Conservation (phyloP, 805 yeast genomes). For the Kregervanrija fluxuum region DNA sequence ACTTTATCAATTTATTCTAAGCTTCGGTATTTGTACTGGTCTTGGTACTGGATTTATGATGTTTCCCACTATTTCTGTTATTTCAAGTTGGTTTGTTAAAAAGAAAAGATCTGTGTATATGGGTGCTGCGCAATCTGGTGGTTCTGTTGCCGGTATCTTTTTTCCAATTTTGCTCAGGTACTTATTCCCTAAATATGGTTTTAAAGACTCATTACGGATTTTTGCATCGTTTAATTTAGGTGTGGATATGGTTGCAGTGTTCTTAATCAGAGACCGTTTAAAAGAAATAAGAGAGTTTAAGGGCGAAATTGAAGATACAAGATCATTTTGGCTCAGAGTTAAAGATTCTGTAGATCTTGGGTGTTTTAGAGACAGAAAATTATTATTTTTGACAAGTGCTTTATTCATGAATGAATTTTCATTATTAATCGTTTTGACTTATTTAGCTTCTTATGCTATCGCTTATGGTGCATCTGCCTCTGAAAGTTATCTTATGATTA, state of each 20-base stretch:
- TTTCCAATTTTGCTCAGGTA: conserved; percentile 46
- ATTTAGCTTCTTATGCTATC: conserved; percentile 46
- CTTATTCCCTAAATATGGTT: conserved; percentile 42
- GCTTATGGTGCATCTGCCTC: conserved; percentile 38
- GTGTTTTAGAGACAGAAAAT: conserved; percentile 35
- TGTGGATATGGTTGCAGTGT: conserved; percentile 29
- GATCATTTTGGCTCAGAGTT: conserved; percentile 13
- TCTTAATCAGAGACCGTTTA: conserved; percentile 37
- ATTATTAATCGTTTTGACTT: conserved; percentile 40
- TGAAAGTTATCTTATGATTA: conserved; percentile 39
- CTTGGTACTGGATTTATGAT: conserved; percentile 53
- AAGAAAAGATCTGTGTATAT: conserved; percentile 49
- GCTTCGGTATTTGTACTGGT: conserved; percentile 52
- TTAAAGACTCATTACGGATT: conserved; percentile 49
- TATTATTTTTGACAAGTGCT: conserved; percentile 30
- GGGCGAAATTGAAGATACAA: conserved; percentile 16
- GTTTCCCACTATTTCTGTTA: conserved; percentile 54
- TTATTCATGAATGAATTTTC: conserved; percentile 42
- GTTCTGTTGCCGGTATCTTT: conserved; percentile 45
- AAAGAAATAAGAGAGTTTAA: conserved; percentile 16
- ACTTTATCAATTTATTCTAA: conserved; percentile 54
- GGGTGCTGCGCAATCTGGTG: conserved; percentile 44
- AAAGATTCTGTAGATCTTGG: conserved; percentile 31
- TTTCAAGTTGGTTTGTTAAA: conserved; percentile 55
- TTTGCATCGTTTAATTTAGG: conserved; percentile 39